Evolutionary conservation across 2,329 filamentous ascomycete genomes (phyloP).

Genomic region (Colletotrichum sp.): DNA sequence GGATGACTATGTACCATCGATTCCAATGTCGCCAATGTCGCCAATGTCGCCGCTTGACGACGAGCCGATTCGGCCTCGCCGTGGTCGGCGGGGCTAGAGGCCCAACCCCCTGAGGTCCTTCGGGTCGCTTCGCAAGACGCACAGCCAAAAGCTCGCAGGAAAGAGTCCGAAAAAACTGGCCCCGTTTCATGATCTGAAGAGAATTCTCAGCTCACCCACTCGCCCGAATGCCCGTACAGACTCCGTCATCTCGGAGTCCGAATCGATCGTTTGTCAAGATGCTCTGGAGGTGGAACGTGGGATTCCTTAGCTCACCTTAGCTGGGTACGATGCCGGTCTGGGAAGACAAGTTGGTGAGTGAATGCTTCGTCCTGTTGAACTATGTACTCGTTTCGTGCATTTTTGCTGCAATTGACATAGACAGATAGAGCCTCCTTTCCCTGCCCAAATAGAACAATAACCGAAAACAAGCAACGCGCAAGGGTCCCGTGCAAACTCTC

Average conservation of each 20-base stretch:
- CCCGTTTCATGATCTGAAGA: not conserved
- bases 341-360: slow-evolving; percentile 2
- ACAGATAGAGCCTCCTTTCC: slow-evolving; percentile 7
- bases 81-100: not conserved
- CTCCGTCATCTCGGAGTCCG: not conserved
- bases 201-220: not conserved
- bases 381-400: slow-evolving; percentile 14
- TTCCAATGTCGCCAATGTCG: not conserved
- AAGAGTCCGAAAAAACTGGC: not conserved
- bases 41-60: not conserved
- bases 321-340: not conserved
- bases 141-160: not conserved
- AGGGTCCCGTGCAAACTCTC: slow-evolving; percentile 1
- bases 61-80: not conserved
- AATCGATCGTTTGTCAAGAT: not conserved
- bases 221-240: not conserved
- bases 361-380: slow-evolving; percentile 12
- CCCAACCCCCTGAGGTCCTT: not conserved
- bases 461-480: slow-evolving; percentile 6
- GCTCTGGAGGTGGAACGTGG: not conserved
- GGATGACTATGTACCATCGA: not conserved
- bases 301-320: not conserved
- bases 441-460: not conserved
- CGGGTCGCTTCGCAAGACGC: not conserved
- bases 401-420: slow-evolving; percentile 6